Base-by-base conservation (phyloP, 768 basidiomycete genomes). In the Gloeophyllum trabeum region DNA sequence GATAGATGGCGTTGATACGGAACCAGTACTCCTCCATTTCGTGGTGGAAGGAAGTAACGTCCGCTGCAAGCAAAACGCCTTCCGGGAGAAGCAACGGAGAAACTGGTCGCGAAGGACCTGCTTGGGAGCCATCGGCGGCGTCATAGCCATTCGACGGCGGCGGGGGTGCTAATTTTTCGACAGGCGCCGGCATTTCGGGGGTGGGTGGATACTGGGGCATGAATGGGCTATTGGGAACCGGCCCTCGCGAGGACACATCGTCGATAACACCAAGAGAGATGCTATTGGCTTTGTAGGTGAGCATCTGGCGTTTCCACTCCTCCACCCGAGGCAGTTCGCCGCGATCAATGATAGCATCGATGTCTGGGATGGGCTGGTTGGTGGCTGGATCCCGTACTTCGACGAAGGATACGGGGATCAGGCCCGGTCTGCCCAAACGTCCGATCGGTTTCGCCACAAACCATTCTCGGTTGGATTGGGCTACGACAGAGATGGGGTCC, bases 401-500 rank as follows among this genome's bases (percentile, higher is more conserved):
- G 51, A 99, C 94, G 58, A 98, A 98, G 1, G 94, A 80, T 40
- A 91, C 93, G 4, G 96, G 96, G 44, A 99, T 98, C 44, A 99
- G 73, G 40, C 96, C 96, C 0, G 96, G 96, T 42, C 93, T 83
- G 23, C 96, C 94, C 16, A 99, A 75, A 43, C 79, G 74, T 30
- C 92, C 91, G 53, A 99, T 99, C 10, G 94, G 91, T 62, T 99
- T 99, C 21, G 96, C 96, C 38, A 99, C 96, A 60, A 97, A 98
- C 96, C 96, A 99, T 60, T 99, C 96, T 49, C 91, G 89, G 56
- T 98, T 99, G n/a, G 93, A 97, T 60, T 98, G 96, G 0, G 96
- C 96, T 43, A 98, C 96, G 46, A 99, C 90, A 14, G 93, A 86
- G 56, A 99, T 88, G 5, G 88, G 73, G 54, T 99, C 96, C 25